These are phyloP conservation scores for Nigrospora oryzae DNA, from an alignment of 2,329 filamentous ascomycete genomes.

Conservation along the genomic window DNA sequence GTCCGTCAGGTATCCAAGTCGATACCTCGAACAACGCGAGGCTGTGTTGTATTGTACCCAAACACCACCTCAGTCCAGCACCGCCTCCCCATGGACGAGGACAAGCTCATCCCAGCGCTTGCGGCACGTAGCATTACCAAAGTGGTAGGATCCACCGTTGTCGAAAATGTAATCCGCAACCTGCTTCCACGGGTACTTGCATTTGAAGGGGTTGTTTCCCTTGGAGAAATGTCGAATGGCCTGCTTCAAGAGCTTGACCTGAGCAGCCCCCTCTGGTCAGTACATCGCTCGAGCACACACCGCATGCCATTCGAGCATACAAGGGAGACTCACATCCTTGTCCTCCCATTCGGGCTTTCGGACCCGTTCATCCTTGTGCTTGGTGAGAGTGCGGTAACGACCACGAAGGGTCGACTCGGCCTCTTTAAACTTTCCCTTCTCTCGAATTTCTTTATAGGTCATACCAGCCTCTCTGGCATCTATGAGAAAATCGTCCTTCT, in stretches of 20 bases:
- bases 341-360: conserved; percentile 57
- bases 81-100: too few relatives aligned
- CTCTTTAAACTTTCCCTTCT: conserved; percentile 45
- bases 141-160: conserved; percentile 48
- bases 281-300: not conserved
- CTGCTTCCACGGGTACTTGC: conserved; percentile 46
- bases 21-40: too few relatives aligned
- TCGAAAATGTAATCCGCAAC: conserved; percentile 44
- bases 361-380: conserved; percentile 51
- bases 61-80: too few relatives aligned
- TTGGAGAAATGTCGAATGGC: conserved; percentile 31
- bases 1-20: too few relatives aligned
- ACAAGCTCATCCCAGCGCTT: conserved; percentile 46
- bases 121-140: conserved; percentile 49
- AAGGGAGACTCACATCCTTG: conserved; percentile 49
- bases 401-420: conserved; percentile 68
- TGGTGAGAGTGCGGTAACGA: conserved; percentile 56
- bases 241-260: conserved; percentile 36
- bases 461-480: conserved; percentile 44
- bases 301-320: not conserved
- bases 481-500: conserved; percentile 42
- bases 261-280: not conserved
- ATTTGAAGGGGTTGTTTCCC: conserved; percentile 15
- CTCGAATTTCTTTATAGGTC: conserved; percentile 58
- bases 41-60: too few relatives aligned